These are phyloP conservation scores for Bruguiera hainesii DNA, from an alignment of 441 rosid genomes.

Conservation along the genomic window DNA sequence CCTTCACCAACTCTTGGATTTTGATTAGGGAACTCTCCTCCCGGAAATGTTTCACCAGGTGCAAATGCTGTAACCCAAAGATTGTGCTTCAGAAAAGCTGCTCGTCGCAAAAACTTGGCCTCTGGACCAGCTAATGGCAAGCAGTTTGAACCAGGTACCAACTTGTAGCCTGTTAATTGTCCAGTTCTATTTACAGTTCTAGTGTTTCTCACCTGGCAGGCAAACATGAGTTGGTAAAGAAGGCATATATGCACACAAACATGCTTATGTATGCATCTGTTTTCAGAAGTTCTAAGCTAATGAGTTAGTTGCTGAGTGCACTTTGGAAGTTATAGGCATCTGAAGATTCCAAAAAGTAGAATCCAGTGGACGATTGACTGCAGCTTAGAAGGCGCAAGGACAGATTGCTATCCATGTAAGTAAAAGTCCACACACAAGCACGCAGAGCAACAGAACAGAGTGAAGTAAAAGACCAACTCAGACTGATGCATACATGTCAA, in stretches of 20 bases:
- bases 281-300: not conserved
- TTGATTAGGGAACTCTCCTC: slow-evolving; percentile 90
- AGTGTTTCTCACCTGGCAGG: slow-evolving; percentile 71
- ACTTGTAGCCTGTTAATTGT: slow-evolving; percentile 74
- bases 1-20: slow-evolving; percentile 87
- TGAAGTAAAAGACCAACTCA: not conserved
- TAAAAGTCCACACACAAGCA: not conserved
- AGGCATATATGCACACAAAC: not conserved
- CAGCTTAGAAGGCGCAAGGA: not conserved
- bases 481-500: too few relatives aligned
- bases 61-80: slow-evolving; percentile 80
- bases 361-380: not conserved
- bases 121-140: slow-evolving; percentile 74
- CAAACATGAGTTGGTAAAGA: not conserved
- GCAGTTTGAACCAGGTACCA: slow-evolving; percentile 83
- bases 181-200: slow-evolving; percentile 84
- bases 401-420: not conserved
- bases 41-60: slow-evolving; percentile 64
- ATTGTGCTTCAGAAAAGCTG: slow-evolving; percentile 76
- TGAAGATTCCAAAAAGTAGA: not conserved
- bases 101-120: slow-evolving; percentile 77
- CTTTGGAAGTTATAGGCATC: not conserved
- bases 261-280: not conserved
- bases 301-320: too few relatives aligned
- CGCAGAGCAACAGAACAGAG: not conserved